Conservation (phyloP, 2,329 filamentous ascomycete genomes). For the Fusarium lyarnte region DNA sequence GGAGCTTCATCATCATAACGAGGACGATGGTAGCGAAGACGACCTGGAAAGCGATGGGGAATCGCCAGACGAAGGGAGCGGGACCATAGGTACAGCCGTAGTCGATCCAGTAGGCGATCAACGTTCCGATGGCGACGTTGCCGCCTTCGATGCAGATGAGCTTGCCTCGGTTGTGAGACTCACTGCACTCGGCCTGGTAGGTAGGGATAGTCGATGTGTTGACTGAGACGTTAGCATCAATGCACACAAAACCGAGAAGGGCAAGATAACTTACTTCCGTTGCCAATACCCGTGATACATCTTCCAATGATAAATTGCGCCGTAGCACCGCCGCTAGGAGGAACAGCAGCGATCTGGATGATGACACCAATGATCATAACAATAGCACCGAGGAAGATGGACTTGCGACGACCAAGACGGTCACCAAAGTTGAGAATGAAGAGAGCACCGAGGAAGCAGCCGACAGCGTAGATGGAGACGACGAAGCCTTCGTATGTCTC, state of each 20-base stretch:
- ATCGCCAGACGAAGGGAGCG: slow-evolving; percentile 61
- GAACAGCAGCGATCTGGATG: slow-evolving; percentile 61
- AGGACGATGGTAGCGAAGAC: slow-evolving; percentile 56
- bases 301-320: slow-evolving; percentile 62
- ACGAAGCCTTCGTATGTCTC: slow-evolving; percentile 60
- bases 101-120: slow-evolving; percentile 57
- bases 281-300: slow-evolving; percentile 63
- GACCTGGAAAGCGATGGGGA: slow-evolving; percentile 58
- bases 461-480: slow-evolving; percentile 62
- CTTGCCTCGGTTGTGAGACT: slow-evolving; percentile 62
- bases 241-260: too few relatives aligned
- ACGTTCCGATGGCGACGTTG: slow-evolving; percentile 53
- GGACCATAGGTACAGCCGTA: slow-evolving; percentile 55
- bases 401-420: slow-evolving; percentile 58
- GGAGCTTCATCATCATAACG: slow-evolving; percentile 54
- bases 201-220: slow-evolving; percentile 63
- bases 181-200: slow-evolving; percentile 65
- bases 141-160: slow-evolving; percentile 62
- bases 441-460: slow-evolving; percentile 62
- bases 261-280: slow-evolving; percentile 53
- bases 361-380: slow-evolving; percentile 71
- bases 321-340: slow-evolving; percentile 46
- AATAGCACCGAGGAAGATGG: slow-evolving; percentile 63
- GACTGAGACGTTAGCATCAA: slow-evolving; percentile 6
- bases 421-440: slow-evolving; percentile 65